phyloP scores from a whole-genome alignment of 2,329 filamentous ascomycete genomes.

The Trichoderma brevicompactum region DNA sequence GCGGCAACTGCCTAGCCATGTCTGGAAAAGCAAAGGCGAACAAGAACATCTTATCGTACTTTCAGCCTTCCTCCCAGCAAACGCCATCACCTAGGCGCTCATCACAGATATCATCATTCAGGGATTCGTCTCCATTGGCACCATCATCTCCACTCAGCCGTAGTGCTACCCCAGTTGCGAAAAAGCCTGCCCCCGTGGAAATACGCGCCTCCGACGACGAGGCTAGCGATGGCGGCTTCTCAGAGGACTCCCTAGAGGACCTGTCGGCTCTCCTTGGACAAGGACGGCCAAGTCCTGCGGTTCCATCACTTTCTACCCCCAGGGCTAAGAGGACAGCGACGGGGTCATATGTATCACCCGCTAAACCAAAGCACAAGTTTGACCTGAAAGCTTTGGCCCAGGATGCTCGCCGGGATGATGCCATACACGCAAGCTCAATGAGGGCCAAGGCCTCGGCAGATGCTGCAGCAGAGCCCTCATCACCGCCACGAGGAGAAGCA shows the following conservation, averaged over 20 bases:
- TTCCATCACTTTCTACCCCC: conserved; percentile 47
- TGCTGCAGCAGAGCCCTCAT: conserved; percentile 29
- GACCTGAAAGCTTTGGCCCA: conserved; percentile 65
- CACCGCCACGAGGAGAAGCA: conserved; percentile 2
- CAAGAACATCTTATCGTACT: conserved; percentile 46
- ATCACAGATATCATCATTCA: conserved; percentile 26
- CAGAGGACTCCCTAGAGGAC: conserved; percentile 63
- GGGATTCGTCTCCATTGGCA: conserved; percentile 34
- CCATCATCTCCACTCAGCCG: conserved; percentile 37
- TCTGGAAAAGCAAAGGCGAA: conserved; percentile 34
- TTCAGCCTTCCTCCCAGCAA: conserved; percentile 38
- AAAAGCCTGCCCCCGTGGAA: conserved; percentile 36
- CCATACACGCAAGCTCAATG: conserved; percentile 59
- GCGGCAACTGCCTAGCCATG: conserved; percentile 10
- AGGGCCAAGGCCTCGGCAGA: conserved; percentile 46
- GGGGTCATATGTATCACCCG: conserved; percentile 51
- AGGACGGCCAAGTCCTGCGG: conserved; percentile 33
- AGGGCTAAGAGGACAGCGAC: conserved; percentile 53
- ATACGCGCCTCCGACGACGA: conserved; percentile 76
- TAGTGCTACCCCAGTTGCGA: conserved; percentile 35
- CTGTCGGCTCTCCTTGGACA: conserved; percentile 46
- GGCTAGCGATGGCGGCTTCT: conserved; percentile 57
- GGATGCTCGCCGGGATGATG: conserved; percentile 62
- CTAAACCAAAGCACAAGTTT: conserved; percentile 63
- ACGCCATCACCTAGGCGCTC: conserved; percentile 22